These are phyloP conservation scores for Glycine latifolia DNA, from an alignment of 306 rosid species.

Conservation along the genomic window DNA sequence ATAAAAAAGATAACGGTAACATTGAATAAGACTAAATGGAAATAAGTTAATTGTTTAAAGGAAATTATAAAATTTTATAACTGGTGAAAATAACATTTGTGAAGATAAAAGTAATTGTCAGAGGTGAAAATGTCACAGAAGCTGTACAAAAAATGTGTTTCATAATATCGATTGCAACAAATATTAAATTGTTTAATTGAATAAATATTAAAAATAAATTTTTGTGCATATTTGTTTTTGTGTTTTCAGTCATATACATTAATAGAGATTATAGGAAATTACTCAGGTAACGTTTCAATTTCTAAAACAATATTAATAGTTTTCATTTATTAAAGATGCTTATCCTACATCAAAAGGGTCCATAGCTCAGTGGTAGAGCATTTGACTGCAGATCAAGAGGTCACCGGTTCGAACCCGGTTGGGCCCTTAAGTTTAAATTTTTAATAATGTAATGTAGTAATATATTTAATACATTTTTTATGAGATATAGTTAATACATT, in stretches of 20 bases:
- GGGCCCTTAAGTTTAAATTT: neutral
- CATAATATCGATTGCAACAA: neutral
- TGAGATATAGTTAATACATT: too few species aligned
- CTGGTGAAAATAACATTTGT: neutral
- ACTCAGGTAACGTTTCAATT: neutral
- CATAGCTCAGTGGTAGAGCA: slow-evolving; percentile 25
- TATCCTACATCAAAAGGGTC: neutral
- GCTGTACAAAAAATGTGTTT: neutral
- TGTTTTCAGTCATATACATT: neutral
- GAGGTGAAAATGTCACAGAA: neutral
- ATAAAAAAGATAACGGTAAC: neutral
- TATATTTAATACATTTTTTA: too few species aligned
- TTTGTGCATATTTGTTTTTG: too few species aligned
- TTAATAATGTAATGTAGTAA: too few species aligned
- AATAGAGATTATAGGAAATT: neutral
- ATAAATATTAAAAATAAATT: neutral
- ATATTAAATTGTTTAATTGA: neutral
- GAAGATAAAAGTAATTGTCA: neutral
- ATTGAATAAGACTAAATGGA: neutral
- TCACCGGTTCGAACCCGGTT: slow-evolving; percentile 7
- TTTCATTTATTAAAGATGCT: too few species aligned
- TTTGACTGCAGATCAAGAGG: slow-evolving; percentile 23
- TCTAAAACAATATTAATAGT: too few species aligned
- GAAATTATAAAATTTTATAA: neutral
- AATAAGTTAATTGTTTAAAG: neutral